Base-by-base conservation (phyloP, 1,284 basidiomycete species). In the Fomitiporia mediterranea region DNA sequence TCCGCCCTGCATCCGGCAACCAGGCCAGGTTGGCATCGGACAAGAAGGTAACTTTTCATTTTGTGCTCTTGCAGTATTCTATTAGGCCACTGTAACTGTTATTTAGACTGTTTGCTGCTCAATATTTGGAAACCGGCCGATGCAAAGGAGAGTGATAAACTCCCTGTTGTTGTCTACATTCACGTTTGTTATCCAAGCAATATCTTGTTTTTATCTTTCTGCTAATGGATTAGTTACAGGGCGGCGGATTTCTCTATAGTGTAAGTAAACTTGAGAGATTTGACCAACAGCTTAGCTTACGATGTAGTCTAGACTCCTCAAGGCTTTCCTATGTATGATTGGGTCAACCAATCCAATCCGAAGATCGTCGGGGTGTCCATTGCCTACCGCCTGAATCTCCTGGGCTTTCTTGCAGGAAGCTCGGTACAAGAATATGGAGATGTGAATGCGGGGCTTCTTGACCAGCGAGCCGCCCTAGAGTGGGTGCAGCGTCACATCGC, bases 311-410 rank as follows among this genome's bases (percentile, higher is more conserved):
- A 75, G 74, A 68, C 69, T 44, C 67, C 72, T n/a, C 69, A 72
- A 66, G 73, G 74, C 59, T 82, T 75, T 72, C 77, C 78, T 4
- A 77, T 82, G 63, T 76, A 80, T 60, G 70, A 73, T 59, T 82
- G 78, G 79, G 69, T 83, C 53, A 65, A 67, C 7, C 74, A 76
- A 58, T 68, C 76, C 38, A 74, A 70, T 32, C 75, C 76, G 11
- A 75, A 77, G 46, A 72, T 83, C 34, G 71, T 83, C 35, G 74
- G 76, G 32, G 80, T 81, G 9, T 79, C 78, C 2, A 72, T 81
- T 13, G 76, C 79, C 60, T 83, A 82, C 62, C 75, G 79, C 6
- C 72, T 83, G 30, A 72, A 72, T 50, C 69, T 79, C 1, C 74
- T 83, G 52, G 82, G 82, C 21, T 83, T 82, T 68, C 71, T 81